Evolutionary conservation across 768 basidiomycete species (phyloP), one percentile per base, ranked within the genome.

Genomic region (Royoungia palumana): DNA sequence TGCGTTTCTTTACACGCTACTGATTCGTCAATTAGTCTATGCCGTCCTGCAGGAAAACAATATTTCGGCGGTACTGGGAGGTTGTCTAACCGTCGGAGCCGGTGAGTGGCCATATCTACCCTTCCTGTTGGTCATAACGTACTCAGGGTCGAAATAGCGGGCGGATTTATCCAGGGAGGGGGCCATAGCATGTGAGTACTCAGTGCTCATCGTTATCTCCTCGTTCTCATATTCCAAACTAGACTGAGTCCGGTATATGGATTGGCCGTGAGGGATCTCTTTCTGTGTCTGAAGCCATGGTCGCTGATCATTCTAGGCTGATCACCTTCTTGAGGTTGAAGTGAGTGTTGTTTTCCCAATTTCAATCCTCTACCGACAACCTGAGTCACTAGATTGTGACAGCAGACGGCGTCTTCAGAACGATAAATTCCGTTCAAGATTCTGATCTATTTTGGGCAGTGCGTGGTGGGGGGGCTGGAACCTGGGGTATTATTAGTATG

Each of bases 361-460:
- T 32, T 19, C 32, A 12, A 49, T 9, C 12, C 21, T 14, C 2
- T 28, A 3, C 6, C 8, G 24, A 25, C 24, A 25, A 25, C 8
- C 24, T 25, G 24, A 8, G 22, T 22, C 9, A 3, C 4, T 64
- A 62, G 5, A 53, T 77, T 3, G 74, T 80, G 13, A 73, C 67
- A 16, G 63, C 78, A 0, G 61, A 68, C 37, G 78, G 76, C 6
- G 47, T 62, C 2, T 51, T 69, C 30, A 59, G 73, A 37, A 69
- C 53, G 1, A 71, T 68, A 21, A 80, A 78, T 53, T 54, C 60
- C 0, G 63, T 64, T 49, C 63, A 68, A 37, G 65, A 79, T 54
- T 13, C 65, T 9, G 75, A 80, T 44, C 65, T 81, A 0, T 80
- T 77, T 60, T 81, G 76, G 74, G 80, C 80, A 0, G 53, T 80